phyloP scores from a whole-genome alignment of 1,284 basidiomycete genomes.

The Tylopilus sp. region DNA sequence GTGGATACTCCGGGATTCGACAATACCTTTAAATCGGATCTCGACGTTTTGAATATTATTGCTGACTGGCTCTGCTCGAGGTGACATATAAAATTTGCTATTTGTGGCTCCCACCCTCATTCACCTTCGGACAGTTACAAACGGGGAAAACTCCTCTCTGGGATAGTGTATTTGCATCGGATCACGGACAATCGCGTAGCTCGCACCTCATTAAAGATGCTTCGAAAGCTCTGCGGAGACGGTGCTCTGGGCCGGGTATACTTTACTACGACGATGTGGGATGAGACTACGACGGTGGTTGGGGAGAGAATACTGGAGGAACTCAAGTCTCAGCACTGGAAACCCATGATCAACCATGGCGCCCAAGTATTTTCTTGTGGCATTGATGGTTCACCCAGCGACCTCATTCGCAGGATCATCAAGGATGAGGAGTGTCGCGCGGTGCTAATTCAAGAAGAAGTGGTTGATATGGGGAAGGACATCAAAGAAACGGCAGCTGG shows the following conservation, averaged over 20 bases:
- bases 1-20: constrained; percentile 5
- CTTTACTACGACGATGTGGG: constrained; percentile 54
- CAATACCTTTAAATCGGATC: constrained; percentile 21
- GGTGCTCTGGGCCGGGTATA: constrained; percentile 34
- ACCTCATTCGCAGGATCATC: neutral
- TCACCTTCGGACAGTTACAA: constrained; percentile 39
- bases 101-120: neutral
- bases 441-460: constrained; percentile 2
- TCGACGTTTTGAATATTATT: constrained; percentile 31
- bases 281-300: constrained; percentile 17
- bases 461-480: constrained; percentile 2
- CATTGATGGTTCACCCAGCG: neutral
- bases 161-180: constrained; percentile 58
- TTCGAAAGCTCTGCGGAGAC: constrained; percentile 43
- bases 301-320: constrained; percentile 31
- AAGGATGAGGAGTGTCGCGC: neutral
- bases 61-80: constrained; percentile 25
- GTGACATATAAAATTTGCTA: neutral
- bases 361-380: neutral
- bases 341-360: constrained; percentile 4
- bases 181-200: constrained; percentile 59
- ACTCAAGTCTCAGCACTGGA: constrained; percentile 30
- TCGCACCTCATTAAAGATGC: constrained; percentile 54
- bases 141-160: constrained; percentile 44
- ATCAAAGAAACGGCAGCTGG: constrained; percentile 10